Conservation (phyloP, 352 stramenopile species). For the Phytophthora sansomeana region DNA sequence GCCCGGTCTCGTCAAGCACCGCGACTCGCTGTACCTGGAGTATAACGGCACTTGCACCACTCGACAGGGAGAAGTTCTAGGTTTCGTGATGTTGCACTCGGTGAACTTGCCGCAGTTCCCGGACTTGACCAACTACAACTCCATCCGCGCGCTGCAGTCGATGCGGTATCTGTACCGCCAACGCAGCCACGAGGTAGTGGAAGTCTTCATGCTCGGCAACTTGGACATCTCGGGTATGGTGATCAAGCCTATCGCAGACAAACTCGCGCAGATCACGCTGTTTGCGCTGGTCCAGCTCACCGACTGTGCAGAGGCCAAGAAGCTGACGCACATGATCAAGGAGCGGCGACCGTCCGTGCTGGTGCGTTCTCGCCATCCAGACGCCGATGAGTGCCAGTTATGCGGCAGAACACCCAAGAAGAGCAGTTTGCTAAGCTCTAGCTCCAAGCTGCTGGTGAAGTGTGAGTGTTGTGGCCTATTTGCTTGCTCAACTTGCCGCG, state of each 20-base stretch:
- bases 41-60: conserved; percentile 48
- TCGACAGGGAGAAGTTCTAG: conserved; percentile 43
- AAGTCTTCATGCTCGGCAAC: conserved; percentile 64
- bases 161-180: conserved; percentile 58
- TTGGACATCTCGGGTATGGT: conserved; percentile 47
- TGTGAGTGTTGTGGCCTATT: conserved; percentile 61
- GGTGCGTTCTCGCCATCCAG: conserved; percentile 34
- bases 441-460: conserved; percentile 48
- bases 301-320: conserved; percentile 60
- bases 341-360: conserved; percentile 46
- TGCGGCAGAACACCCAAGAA: conserved; percentile 52
- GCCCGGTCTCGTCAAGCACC: conserved; percentile 50
- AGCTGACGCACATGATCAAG: conserved; percentile 52
- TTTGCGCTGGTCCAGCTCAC: conserved; percentile 53
- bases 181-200: conserved; percentile 48
- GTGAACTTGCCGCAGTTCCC: conserved; percentile 58
- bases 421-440: conserved; percentile 40
- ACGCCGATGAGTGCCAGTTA: conserved; percentile 42
- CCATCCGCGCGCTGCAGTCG: conserved; percentile 49
- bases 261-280: conserved; percentile 43
- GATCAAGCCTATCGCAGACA: conserved; percentile 42
- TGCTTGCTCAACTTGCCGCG: conserved; percentile 55
- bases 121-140: conserved; percentile 50
- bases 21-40: conserved; percentile 61
- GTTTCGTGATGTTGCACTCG: conserved; percentile 61